These are phyloP conservation scores for Alternaria brassicicola DNA, from an alignment of 2,329 filamentous ascomycete species.

Conservation along the genomic window DNA sequence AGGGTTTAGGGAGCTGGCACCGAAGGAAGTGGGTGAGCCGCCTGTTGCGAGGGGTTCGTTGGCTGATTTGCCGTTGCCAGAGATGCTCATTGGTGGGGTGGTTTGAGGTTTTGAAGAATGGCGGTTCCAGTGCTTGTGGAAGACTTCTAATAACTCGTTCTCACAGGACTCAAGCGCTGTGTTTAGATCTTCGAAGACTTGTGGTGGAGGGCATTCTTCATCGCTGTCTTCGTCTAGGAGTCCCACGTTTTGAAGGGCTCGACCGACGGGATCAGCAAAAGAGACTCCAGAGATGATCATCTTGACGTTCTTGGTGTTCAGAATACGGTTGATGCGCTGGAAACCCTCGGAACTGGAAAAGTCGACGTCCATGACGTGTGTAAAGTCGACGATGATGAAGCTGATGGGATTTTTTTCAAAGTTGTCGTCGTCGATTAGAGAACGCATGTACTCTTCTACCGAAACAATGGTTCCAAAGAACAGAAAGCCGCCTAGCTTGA, in stretches of 20 bases:
- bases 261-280: slow-evolving; percentile 74
- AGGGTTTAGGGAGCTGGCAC: slow-evolving; percentile 55
- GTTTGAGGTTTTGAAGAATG: slow-evolving; percentile 47
- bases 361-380: slow-evolving; percentile 88
- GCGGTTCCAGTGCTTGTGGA: slow-evolving; percentile 52
- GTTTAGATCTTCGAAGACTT: slow-evolving; percentile 87
- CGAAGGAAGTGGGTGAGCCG: slow-evolving; percentile 33
- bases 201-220: slow-evolving; percentile 53
- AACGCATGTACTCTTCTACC: slow-evolving; percentile 86
- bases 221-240: slow-evolving; percentile 77
- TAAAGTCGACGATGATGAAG: slow-evolving; percentile 87
- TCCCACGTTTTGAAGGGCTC: slow-evolving; percentile 81
- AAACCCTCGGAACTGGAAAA: slow-evolving; percentile 97
- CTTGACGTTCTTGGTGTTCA: slow-evolving; percentile 76
- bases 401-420: slow-evolving; percentile 81
- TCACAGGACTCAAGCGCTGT: slow-evolving; percentile 93
- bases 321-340: slow-evolving; percentile 84
- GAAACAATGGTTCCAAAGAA: slow-evolving; percentile 98
- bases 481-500: slow-evolving; percentile 92
- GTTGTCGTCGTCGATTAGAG: slow-evolving; percentile 79
- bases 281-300: slow-evolving; percentile 85
- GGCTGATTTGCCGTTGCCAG: slow-evolving; percentile 16
- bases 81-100: slow-evolving; percentile 46
- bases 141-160: slow-evolving; percentile 81
- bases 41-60: slow-evolving; percentile 23